Evolutionary conservation across 352 stramenopile genomes (phyloP), one percentile per base, ranked within the genome.

Genomic region (Saprolegnia parasitica): DNA sequence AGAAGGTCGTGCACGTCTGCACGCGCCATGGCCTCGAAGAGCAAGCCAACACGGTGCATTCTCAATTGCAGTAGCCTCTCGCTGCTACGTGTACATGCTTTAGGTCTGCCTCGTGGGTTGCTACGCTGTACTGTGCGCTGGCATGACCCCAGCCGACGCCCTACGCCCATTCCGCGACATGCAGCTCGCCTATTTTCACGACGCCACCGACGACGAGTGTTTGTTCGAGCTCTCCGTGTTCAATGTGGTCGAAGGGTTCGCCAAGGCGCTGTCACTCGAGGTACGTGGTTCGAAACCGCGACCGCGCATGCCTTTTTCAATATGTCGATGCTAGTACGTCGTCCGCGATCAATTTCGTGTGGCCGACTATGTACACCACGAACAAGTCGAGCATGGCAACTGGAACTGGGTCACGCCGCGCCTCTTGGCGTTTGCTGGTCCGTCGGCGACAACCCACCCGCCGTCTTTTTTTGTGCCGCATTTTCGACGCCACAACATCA

Each of bases 371-470:
- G 89, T 98, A 72, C 77, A 97, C 72, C 97, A 90, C 76, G 92
- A 98, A 76, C 80, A 93, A 80, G 87, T 97, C 6, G 81, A 88
- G 71, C 88, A 97, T 74, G 93, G 93, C 37, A 92, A 98, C 80
- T 74, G 98, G 57, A 98, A 98, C 76, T 98, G 92, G 92, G 58
- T 72, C 29, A 70, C 96, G 23, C 58, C 93, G 39, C 89, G 91
- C 64, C 93, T 98, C 56, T 56, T 97, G 15, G 92, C 91, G 6
- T 98, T 98, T 80, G 89, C 89, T 5, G 93, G 92, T 39, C 93
- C 37, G 35, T 54, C 73, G 52, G 77, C 80, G 18, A 74, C 80
- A 45, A 94, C 90, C 9, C 71, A 97, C 11, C 81, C 84, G n/a
- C 91, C 94, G 5, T 58, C 77, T 4, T 79, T 97, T 72, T 98